phyloP scores from a whole-genome alignment of 768 basidiomycete species.

The Termitomyces sp. region DNA sequence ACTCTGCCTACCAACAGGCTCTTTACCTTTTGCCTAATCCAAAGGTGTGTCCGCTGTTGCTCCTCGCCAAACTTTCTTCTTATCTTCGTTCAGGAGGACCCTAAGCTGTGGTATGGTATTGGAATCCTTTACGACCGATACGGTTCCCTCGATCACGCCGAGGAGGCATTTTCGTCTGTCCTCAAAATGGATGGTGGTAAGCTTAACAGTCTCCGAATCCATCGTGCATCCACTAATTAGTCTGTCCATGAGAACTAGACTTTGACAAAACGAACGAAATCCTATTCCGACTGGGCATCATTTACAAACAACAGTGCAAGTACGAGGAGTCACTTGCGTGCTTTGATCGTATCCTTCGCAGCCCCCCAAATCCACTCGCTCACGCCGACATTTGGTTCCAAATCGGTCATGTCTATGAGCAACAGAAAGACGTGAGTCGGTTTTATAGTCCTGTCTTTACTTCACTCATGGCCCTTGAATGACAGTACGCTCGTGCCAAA shows the following conservation, averaged over 20 bases:
- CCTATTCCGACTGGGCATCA: constrained; percentile 95
- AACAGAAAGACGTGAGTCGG: constrained; percentile 82
- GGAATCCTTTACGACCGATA: constrained; percentile 99
- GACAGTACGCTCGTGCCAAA: constrained; percentile 88
- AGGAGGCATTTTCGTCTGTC: constrained; percentile 96
- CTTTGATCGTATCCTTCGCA: constrained; percentile 94
- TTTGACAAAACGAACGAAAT: constrained; percentile 99
- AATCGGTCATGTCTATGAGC: constrained; percentile 97
- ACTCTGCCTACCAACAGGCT: constrained; percentile 97
- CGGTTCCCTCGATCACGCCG: constrained; percentile 96
- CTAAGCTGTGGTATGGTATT: constrained; percentile 99
- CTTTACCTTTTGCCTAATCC: constrained; percentile 94
- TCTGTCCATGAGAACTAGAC: constrained; percentile 49
- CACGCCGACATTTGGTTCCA: constrained; percentile 99
- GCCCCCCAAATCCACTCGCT: constrained; percentile 92
- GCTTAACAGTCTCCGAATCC: constrained; percentile 20
- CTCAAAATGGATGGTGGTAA: constrained; percentile 95
- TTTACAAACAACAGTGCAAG: constrained; percentile 98
- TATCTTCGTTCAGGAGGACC: constrained; percentile 63
- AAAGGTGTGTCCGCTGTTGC: constrained; percentile 50
- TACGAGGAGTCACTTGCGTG: constrained; percentile 84
- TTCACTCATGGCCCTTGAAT: constrained; percentile 1
- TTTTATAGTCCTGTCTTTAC: not conserved
- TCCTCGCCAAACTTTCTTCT: constrained; percentile 8
- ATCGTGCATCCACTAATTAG: constrained; percentile 13